Conservation (phyloP, 768 basidiomycete species). For the Guyanaporus albipodus region DNA sequence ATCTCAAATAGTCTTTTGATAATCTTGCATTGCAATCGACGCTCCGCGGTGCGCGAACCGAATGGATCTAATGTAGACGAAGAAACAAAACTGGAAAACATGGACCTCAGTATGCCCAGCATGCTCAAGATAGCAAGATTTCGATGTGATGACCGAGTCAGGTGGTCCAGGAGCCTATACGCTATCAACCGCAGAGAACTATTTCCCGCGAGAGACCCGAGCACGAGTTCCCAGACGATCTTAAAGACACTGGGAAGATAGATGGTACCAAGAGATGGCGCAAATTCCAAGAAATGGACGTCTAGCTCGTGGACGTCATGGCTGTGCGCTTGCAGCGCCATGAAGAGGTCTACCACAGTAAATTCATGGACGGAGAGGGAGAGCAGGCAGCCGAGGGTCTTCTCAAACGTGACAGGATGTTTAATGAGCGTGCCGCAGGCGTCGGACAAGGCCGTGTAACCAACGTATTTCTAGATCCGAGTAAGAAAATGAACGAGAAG, state of each 20-base stretch:
- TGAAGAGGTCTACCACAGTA: constrained; percentile 52
- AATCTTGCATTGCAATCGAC: constrained; percentile 56
- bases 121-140: constrained; percentile 67
- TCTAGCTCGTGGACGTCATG: constrained; percentile 43
- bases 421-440: constrained; percentile 53
- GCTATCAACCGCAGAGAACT: constrained; percentile 46
- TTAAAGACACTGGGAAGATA: constrained; percentile 56
- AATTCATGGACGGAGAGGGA: constrained; percentile 67
- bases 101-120: constrained; percentile 49
- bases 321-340: constrained; percentile 33
- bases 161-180: constrained; percentile 59
- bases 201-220: constrained; percentile 35
- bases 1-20: constrained; percentile 69
- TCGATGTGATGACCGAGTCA: constrained; percentile 58
- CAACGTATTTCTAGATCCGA: constrained; percentile 40
- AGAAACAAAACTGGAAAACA: constrained; percentile 36
- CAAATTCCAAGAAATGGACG: constrained; percentile 38
- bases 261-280: constrained; percentile 44
- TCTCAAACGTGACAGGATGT: constrained; percentile 44
- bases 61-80: constrained; percentile 17
- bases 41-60: constrained; percentile 35
- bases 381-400: constrained; percentile 63
- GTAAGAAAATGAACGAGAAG: constrained; percentile 12
- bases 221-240: constrained; percentile 52
- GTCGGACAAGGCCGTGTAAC: constrained; percentile 59